A percentile compares a stretch with the other conserved stretches of the same genome.
Evolutionary conservation across 2,329 filamentous ascomycete species (phyloP).

Genomic region (Microcyclosporella mali): DNA sequence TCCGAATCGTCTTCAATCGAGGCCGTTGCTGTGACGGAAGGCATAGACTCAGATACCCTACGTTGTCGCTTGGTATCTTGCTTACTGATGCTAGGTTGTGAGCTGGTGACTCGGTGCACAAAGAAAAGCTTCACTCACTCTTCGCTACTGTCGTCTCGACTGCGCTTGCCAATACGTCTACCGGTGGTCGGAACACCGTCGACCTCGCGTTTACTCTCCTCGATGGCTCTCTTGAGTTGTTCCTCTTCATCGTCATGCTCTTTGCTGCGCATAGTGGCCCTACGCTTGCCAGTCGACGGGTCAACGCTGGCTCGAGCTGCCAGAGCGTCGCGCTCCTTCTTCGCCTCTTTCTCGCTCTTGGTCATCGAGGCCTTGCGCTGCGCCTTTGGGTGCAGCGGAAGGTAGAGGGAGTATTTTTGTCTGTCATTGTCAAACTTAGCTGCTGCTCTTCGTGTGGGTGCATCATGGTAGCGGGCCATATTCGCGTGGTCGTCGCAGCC

Average conservation of each 20-base stretch:
- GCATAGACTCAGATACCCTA: slow-evolving; percentile 66
- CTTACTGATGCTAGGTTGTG: slow-evolving; percentile 52
- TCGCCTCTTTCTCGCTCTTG: slow-evolving; percentile 55
- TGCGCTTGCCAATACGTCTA: slow-evolving; percentile 68
- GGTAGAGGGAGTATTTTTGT: slow-evolving; percentile 57
- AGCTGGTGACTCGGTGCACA: slow-evolving; percentile 8
- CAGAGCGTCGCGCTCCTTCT: slow-evolving; percentile 51
- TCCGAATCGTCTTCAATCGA: slow-evolving; percentile 61
- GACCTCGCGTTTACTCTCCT: slow-evolving; percentile 85
- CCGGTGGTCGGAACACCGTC: slow-evolving; percentile 49
- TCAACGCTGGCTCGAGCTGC: slow-evolving; percentile 46
- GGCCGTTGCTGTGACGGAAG: slow-evolving; percentile 41
- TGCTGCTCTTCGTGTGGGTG: slow-evolving; percentile 19
- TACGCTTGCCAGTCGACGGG: slow-evolving; percentile 64
- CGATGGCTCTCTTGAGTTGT: slow-evolving; percentile 78
- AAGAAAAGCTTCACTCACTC: slow-evolving; percentile 59
- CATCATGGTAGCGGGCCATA: slow-evolving; percentile 27
- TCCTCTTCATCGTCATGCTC: slow-evolving; percentile 95
- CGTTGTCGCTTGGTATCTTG: slow-evolving; percentile 73
- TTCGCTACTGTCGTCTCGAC: slow-evolving; percentile 85
- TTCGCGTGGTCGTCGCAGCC: background rate
- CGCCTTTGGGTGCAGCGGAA: slow-evolving; percentile 51
- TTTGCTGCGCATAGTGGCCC: slow-evolving; percentile 96
- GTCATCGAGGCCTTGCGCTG: slow-evolving; percentile 59
- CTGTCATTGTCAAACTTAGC: slow-evolving; percentile 38